These are phyloP conservation scores for Hymenoscyphus scutula DNA, from an alignment of 2,329 filamentous ascomycete genomes.

Conservation along the genomic window DNA sequence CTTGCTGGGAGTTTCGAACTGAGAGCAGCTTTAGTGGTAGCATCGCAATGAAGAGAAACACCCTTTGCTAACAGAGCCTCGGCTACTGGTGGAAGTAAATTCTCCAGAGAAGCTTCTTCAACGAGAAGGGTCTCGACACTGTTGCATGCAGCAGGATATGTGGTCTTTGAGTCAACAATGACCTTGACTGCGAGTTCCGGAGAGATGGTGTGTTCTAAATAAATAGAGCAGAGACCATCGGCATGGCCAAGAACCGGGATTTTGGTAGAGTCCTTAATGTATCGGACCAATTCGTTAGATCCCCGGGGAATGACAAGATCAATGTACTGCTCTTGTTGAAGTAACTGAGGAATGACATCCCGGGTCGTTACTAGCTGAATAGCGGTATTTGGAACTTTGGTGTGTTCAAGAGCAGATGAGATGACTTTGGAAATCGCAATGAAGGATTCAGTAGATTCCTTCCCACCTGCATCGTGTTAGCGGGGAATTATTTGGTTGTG, in stretches of 20 bases:
- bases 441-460: constrained; percentile 95
- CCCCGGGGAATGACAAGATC: constrained; percentile 87
- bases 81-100: constrained; percentile 70
- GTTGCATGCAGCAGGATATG: constrained; percentile 95
- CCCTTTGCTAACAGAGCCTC: constrained; percentile 70
- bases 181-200: constrained; percentile 68
- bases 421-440: constrained; percentile 85
- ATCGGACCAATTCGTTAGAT: constrained; percentile 45
- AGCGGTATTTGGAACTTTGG: constrained; percentile 77
- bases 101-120: constrained; percentile 65
- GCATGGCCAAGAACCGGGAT: constrained; percentile 97
- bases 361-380: constrained; percentile 93
- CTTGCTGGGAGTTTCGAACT: constrained; percentile 43
- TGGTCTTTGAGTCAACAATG: constrained; percentile 87
- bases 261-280: constrained; percentile 85
- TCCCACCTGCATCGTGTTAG: constrained; percentile 60
- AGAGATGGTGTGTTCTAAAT: constrained; percentile 78
- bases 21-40: constrained; percentile 63
- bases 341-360: constrained; percentile 84
- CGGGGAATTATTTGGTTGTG: background rate
- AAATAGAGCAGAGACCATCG: constrained; percentile 86
- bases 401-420: constrained; percentile 68
- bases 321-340: constrained; percentile 81
- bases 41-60: constrained; percentile 80
- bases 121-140: constrained; percentile 89